These are phyloP conservation scores for Backusella australiensis DNA, from an alignment of 192 early-diverging fungal genomes.

Conservation along the genomic window DNA sequence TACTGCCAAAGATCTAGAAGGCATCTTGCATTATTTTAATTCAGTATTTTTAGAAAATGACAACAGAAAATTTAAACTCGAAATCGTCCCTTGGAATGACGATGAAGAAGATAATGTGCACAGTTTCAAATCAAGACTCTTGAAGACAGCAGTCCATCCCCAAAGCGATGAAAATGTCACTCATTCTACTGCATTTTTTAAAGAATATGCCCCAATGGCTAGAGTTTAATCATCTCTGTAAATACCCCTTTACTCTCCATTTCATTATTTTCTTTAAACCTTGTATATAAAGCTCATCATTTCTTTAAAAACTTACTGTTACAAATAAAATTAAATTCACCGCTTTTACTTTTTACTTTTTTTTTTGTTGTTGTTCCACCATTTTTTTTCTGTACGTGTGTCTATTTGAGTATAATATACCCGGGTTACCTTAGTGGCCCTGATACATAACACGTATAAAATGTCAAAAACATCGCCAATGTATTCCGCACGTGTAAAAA, in stretches of 20 bases:
- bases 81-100: constrained; percentile 24
- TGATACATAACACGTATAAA: background rate
- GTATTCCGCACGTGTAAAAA: background rate
- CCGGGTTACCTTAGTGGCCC: background rate
- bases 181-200: constrained; percentile 17
- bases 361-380: background rate
- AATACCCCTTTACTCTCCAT: background rate
- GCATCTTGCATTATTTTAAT: constrained; percentile 25
- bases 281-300: background rate
- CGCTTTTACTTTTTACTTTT: background rate
- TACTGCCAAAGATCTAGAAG: constrained; percentile 18
- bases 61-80: background rate
- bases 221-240: constrained; percentile 7
- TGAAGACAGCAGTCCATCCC: background rate
- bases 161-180: constrained; percentile 2
- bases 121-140: constrained; percentile 8
- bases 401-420: background rate
- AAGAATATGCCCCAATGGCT: constrained; percentile 20
- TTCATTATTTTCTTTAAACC: background rate
- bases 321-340: background rate
- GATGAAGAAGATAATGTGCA: background rate
- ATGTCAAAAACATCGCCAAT: background rate
- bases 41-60: constrained; percentile 19
- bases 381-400: background rate
- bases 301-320: background rate